phyloP scores from a whole-genome alignment of 257 asterid species.

The Solanum etuberosum region DNA sequence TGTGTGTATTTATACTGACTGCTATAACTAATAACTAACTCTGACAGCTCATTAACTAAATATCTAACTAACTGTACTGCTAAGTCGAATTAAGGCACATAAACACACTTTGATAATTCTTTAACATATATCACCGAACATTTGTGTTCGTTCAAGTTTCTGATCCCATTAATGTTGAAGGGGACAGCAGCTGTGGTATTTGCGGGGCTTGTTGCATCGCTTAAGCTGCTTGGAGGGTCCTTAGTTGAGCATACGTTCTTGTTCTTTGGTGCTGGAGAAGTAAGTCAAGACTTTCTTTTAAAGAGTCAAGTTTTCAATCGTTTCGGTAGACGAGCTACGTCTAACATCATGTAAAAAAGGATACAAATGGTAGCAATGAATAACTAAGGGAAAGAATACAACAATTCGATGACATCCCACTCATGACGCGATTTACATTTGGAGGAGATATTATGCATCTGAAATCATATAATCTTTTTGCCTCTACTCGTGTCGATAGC shows the following conservation, averaged over 20 bases:
- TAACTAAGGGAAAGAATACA: background rate
- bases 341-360: background rate
- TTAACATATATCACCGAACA: background rate
- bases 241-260: constrained; percentile 82
- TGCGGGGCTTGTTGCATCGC: constrained; percentile 84
- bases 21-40: too few species aligned
- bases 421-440: too few species aligned
- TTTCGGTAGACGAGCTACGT: background rate
- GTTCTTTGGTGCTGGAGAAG: constrained; percentile 98
- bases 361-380: background rate
- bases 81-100: too few species aligned
- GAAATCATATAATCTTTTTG: background rate
- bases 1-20: too few species aligned
- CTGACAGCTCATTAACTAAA: too few species aligned
- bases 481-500: background rate
- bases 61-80: too few species aligned
- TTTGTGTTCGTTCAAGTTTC: background rate
- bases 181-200: constrained; percentile 94
- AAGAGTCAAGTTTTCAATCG: background rate
- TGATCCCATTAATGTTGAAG: constrained; percentile 28
- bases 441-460: too few species aligned
- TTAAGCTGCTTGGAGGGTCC: constrained; percentile 71
- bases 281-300: constrained; percentile 9
- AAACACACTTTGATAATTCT: too few species aligned
- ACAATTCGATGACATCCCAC: background rate